Percentiles rank a stretch among this genome's conserved stretches.
Conservation (phyloP, 495 filamentous ascomycete genomes). For the Neurospora sp. region DNA sequence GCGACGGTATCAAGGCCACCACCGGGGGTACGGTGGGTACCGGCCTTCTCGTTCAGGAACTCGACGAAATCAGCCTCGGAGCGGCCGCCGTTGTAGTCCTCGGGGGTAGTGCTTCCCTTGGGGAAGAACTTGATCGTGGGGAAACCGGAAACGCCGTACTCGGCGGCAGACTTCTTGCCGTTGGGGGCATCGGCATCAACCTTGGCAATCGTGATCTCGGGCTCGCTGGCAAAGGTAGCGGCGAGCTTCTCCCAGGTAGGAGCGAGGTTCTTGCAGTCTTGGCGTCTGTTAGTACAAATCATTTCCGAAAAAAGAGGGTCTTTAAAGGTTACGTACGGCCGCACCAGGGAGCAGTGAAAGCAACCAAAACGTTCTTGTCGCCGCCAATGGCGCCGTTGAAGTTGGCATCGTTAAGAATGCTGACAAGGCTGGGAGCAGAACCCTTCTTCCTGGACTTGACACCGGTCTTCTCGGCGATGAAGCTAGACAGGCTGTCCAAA, state of each 20-base stretch:
- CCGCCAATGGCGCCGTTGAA: slow-evolving; percentile 72
- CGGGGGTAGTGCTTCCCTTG: slow-evolving; percentile 64
- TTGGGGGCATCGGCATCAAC: slow-evolving; percentile 86
- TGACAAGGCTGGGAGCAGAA: slow-evolving; percentile 56
- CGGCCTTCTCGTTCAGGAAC: slow-evolving; percentile 83
- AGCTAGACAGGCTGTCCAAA: slow-evolving; percentile 70
- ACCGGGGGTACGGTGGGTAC: slow-evolving; percentile 75
- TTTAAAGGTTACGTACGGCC: slow-evolving; percentile 60
- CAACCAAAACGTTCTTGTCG: slow-evolving; percentile 86
- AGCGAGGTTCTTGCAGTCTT: slow-evolving; percentile 94
- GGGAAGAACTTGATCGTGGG: slow-evolving; percentile 98
- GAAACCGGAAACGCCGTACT: slow-evolving; percentile 73
- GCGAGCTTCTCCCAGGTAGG: slow-evolving; percentile 86
- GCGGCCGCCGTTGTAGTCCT: slow-evolving; percentile 69
- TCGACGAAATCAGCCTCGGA: slow-evolving; percentile 64
- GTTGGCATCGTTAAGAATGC: slow-evolving; percentile 65
- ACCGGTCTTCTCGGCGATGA: slow-evolving; percentile 84
- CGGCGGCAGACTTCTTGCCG: slow-evolving; percentile 63
- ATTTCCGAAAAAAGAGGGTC: not conserved
- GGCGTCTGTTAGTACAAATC: slow-evolving; percentile 16
- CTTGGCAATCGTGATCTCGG: slow-evolving; percentile 77
- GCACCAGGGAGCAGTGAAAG: slow-evolving; percentile 96
- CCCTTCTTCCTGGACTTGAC: slow-evolving; percentile 64
- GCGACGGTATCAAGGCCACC: slow-evolving; percentile 71
- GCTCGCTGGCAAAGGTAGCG: slow-evolving; percentile 67